Conservation (phyloP, 2,329 filamentous ascomycete genomes). For the Fusarium pilosicola region DNA sequence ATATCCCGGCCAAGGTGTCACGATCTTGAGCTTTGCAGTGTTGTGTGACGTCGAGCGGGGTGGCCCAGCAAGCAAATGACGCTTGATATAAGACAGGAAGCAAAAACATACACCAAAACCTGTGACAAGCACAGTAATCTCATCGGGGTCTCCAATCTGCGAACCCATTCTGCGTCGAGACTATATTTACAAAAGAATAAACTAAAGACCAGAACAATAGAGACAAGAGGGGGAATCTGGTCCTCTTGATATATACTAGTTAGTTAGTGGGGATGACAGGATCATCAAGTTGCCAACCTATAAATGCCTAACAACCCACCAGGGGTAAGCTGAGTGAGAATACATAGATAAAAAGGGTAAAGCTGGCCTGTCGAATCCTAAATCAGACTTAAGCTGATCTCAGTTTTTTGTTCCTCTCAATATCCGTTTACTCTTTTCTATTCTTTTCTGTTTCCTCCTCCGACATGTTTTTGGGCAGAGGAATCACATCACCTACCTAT, state of each 20-base stretch:
- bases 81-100: neutral
- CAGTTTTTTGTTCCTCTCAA: neutral
- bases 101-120: constrained; percentile 65
- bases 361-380: neutral
- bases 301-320: neutral
- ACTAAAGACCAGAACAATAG: neutral
- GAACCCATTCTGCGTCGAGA: constrained; percentile 47
- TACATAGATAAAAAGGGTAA: constrained; percentile 1
- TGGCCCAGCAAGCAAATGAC: constrained; percentile 7
- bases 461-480: neutral
- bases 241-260: constrained; percentile 8
- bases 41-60: constrained; percentile 26
- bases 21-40: neutral
- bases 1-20: neutral
- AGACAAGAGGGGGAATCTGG: neutral
- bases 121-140: constrained; percentile 68
- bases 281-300: constrained; percentile 6
- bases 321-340: constrained; percentile 29
- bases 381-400: constrained; percentile 1
- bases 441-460: neutral
- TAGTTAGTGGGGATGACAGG: constrained; percentile 10
- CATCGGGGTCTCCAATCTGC: constrained; percentile 52
- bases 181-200: neutral
- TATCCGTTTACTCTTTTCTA: neutral
- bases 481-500: neutral